These are phyloP conservation scores for Ogataea thermomethanolica DNA, from an alignment of 805 yeast genomes.

Conservation along the genomic window DNA sequence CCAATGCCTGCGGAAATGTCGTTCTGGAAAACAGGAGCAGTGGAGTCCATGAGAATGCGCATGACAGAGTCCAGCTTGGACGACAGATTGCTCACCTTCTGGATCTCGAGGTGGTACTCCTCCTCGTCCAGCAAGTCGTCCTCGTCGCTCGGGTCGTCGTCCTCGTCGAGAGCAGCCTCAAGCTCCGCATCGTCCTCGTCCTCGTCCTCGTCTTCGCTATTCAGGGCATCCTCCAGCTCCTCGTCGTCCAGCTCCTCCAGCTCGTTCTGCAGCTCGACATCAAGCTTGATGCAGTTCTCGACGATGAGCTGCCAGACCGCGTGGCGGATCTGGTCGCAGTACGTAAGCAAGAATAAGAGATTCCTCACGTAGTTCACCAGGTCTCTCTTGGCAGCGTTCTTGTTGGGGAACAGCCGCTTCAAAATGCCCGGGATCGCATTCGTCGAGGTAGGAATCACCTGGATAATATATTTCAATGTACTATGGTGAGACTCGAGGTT, in stretches of 20 bases:
- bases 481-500: conserved; percentile 52
- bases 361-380: conserved; percentile 65
- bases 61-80: conserved; percentile 71
- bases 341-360: conserved; percentile 53
- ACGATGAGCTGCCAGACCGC: conserved; percentile 77
- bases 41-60: conserved; percentile 49
- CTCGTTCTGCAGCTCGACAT: conserved; percentile 88
- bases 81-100: conserved; percentile 50
- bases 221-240: conserved; percentile 47
- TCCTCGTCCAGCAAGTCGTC: conserved; percentile 36
- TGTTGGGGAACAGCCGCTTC: conserved; percentile 72
- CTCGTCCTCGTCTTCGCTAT: conserved; percentile 33
- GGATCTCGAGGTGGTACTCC: conserved; percentile 46
- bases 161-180: conserved; percentile 20
- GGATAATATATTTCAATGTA: conserved; percentile 59
- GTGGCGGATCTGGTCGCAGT: conserved; percentile 72
- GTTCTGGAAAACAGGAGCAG: conserved; percentile 48
- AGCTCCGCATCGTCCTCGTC: conserved; percentile 28
- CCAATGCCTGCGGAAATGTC: conserved; percentile 57
- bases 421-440: conserved; percentile 58
- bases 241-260: conserved; percentile 81
- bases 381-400: conserved; percentile 52
- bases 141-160: conserved; percentile 34
- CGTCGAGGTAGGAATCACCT: conserved; percentile 78
- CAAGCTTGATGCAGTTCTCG: conserved; percentile 79